Conservation (phyloP, 305 asterid species). For the Nicotiana rustica region DNA sequence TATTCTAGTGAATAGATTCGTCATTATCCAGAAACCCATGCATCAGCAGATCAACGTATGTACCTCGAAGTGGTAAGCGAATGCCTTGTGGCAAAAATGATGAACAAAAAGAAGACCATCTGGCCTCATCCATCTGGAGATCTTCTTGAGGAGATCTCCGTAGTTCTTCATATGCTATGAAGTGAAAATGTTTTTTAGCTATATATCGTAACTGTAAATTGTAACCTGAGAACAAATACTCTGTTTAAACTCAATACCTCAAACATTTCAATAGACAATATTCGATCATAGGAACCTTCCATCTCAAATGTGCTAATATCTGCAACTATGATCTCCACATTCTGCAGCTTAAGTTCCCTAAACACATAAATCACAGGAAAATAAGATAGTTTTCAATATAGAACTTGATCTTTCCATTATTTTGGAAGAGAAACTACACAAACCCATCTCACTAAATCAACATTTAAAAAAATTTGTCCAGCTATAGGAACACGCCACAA, state of each 20-base stretch:
- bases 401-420: not conserved
- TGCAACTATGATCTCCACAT: conserved; percentile 80
- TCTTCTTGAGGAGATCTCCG: conserved; percentile 75
- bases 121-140: conserved; percentile 83
- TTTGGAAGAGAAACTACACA: not conserved
- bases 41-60: not conserved
- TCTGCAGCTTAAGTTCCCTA: conserved; percentile 70
- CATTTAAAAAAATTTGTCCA: too few species aligned
- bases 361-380: not conserved
- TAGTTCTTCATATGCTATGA: conserved; percentile 92
- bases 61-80: conserved; percentile 95
- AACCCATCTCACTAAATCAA: not conserved
- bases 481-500: too few species aligned
- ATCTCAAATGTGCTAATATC: conserved; percentile 77
- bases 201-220: not conserved
- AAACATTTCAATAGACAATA: conserved; percentile 92
- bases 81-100: conserved; percentile 83
- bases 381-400: not conserved
- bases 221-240: not conserved
- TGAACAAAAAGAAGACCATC: conserved; percentile 77
- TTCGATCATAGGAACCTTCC: conserved; percentile 87
- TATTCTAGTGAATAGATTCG: not conserved
- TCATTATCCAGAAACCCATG: not conserved
- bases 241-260: conserved; percentile 56
- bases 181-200: conserved; percentile 5